Conservation (phyloP, 345 rosid genomes). For the Microthlaspi erraticum region DNA sequence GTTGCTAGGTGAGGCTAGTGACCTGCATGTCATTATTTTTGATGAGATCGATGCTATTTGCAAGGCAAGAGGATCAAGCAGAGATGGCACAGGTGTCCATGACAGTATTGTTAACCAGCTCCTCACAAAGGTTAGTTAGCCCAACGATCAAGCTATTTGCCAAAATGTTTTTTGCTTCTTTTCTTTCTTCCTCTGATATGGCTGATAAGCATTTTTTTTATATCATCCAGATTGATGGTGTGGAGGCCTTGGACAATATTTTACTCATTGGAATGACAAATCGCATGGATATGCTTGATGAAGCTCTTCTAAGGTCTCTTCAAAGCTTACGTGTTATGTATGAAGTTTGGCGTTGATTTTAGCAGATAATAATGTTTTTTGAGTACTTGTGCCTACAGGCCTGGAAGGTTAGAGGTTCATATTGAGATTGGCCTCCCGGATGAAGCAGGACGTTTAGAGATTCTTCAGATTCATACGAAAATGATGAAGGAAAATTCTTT, state of each 20-base stretch:
- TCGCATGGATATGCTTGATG: constrained; percentile 92
- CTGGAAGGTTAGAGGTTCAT: constrained; percentile 92
- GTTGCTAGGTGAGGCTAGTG: constrained; percentile 76
- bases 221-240: constrained; percentile 83
- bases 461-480: constrained; percentile 90
- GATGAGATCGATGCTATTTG: constrained; percentile 98
- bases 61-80: constrained; percentile 95
- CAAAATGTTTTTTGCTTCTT: not conserved
- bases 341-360: not conserved
- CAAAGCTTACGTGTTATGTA: too few relatives aligned
- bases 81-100: constrained; percentile 94
- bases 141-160: constrained; percentile 19
- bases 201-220: not conserved
- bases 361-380: constrained; percentile 2
- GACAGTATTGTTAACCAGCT: constrained; percentile 93
- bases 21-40: constrained; percentile 87
- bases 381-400: constrained; percentile 49
- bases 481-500: constrained; percentile 92
- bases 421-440: constrained; percentile 95
- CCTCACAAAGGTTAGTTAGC: constrained; percentile 74
- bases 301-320: constrained; percentile 85
- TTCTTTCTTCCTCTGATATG: not conserved
- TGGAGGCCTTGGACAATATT: constrained; percentile 91
- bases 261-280: constrained; percentile 98
- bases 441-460: constrained; percentile 84